These are phyloP conservation scores for Solanum peruvianum DNA, from an alignment of 257 asterid species.

Conservation along the genomic window DNA sequence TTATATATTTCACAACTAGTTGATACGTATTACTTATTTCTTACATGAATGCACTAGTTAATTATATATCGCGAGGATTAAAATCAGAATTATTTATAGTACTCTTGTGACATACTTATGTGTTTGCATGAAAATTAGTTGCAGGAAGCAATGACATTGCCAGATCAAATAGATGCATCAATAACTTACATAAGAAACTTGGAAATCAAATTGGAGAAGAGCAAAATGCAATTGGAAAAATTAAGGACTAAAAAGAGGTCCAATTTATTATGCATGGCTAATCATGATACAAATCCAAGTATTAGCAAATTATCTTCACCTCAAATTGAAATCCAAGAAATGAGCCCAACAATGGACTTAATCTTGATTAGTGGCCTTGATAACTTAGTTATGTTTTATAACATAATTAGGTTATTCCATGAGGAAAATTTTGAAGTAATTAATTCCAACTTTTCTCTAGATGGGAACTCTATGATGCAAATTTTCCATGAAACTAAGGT, in stretches of 20 bases:
- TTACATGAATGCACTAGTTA: neutral
- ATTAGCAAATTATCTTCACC: neutral
- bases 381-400: slow-evolving; percentile 13
- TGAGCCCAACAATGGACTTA: slow-evolving; percentile 25
- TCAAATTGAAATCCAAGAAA: slow-evolving; percentile 29
- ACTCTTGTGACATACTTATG: neutral
- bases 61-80: too few species aligned
- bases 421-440: slow-evolving; percentile 25
- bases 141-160: slow-evolving; percentile 27
- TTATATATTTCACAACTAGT: neutral
- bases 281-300: neutral
- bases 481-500: slow-evolving; percentile 21
- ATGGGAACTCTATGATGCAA: slow-evolving; percentile 30
- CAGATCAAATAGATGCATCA: slow-evolving; percentile 41
- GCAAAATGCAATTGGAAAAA: slow-evolving; percentile 17
- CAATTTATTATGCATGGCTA: neutral
- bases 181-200: slow-evolving; percentile 16
- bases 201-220: slow-evolving; percentile 21
- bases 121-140: neutral
- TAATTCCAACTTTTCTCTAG: slow-evolving; percentile 22
- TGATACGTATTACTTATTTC: neutral
- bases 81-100: neutral
- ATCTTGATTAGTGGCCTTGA: slow-evolving; percentile 19
- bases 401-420: slow-evolving; percentile 14
- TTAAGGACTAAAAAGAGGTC: slow-evolving; percentile 1